phyloP scores from a whole-genome alignment of 371 early-diverging fungal species.

The Actinomortierella ambigua region DNA sequence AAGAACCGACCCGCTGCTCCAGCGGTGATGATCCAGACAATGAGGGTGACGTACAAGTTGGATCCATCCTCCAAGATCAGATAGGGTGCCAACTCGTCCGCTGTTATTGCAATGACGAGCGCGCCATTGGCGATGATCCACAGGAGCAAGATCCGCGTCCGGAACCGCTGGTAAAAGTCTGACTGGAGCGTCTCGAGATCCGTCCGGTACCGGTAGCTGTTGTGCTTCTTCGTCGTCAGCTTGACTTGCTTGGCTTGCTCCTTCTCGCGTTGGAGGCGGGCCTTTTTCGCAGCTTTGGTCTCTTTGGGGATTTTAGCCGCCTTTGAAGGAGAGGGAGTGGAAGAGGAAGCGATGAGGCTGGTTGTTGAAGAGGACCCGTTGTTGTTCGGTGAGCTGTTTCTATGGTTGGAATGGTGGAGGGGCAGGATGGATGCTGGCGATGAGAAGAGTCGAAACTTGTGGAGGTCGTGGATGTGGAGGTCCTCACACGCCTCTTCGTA shows the following conservation, averaged over 20 bases:
- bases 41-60: constrained; percentile 40
- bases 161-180: constrained; percentile 85
- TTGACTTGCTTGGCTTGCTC: not conserved
- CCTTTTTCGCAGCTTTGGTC: constrained; percentile 5
- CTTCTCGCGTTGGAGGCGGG: not conserved
- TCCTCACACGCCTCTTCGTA: constrained; percentile 72
- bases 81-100: constrained; percentile 37
- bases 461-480: constrained; percentile 43
- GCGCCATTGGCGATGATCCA: constrained; percentile 87
- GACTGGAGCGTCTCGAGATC: constrained; percentile 84
- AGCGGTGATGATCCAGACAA: constrained; percentile 38
- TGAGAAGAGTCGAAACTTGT: not conserved
- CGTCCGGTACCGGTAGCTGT: constrained; percentile 20
- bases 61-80: constrained; percentile 34
- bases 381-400: not conserved
- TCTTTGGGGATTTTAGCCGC: not conserved
- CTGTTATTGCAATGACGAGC: constrained; percentile 66
- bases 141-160: constrained; percentile 79
- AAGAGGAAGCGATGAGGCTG: not conserved
- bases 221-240: constrained; percentile 2
- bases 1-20: constrained; percentile 42
- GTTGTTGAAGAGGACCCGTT: no score
- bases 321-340: not conserved
- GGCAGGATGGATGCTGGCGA: constrained; percentile 2
- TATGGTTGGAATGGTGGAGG: constrained; percentile 9